Percentiles rank a stretch among this genome's conserved stretches.
These are phyloP conservation scores for Pseudogymnoascus sp. DNA, from an alignment of 2,329 filamentous ascomycete species.

Conservation along the genomic window DNA sequence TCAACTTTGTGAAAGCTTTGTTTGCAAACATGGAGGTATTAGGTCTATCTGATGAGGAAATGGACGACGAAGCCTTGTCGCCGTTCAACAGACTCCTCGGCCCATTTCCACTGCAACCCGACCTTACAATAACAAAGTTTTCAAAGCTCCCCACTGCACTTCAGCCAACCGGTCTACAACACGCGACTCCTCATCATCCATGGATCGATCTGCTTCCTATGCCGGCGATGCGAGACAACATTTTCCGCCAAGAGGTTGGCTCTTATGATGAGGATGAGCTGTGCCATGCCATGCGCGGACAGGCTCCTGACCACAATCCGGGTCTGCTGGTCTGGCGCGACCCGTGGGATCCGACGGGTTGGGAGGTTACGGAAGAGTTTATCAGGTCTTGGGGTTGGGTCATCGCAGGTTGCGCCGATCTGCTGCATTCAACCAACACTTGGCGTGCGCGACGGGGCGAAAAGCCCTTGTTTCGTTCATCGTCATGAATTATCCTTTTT, in stretches of 20 bases:
- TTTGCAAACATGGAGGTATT: background rate
- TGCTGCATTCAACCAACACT: conserved; percentile 30
- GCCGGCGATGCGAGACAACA: conserved; percentile 26
- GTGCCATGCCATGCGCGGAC: conserved; percentile 25
- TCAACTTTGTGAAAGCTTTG: background rate
- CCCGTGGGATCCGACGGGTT: conserved; percentile 28
- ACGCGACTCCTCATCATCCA: conserved; percentile 20
- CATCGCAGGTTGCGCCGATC: conserved; percentile 28
- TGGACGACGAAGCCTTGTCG: background rate
- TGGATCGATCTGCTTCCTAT: conserved; percentile 28
- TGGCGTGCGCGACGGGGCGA: conserved; percentile 32
- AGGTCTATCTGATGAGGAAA: conserved; percentile 5
- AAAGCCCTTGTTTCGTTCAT: background rate
- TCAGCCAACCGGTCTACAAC: conserved; percentile 24
- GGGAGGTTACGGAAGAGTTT: conserved; percentile 34
- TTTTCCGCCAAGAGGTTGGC: conserved; percentile 19
- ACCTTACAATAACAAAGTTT: background rate
- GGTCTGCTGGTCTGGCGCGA: conserved; percentile 35
- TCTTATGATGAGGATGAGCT: conserved; percentile 25
- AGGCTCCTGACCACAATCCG: conserved; percentile 22
- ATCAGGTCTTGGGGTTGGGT: conserved; percentile 31
- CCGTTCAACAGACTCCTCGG: background rate
- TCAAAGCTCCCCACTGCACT: conserved; percentile 13
- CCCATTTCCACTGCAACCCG: background rate
- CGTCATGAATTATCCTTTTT: background rate